Percentiles rank a stretch among this genome's conserved stretches.
phyloP scores from a whole-genome alignment of 2,329 filamentous ascomycete species.

The Cladosporium sp. region DNA sequence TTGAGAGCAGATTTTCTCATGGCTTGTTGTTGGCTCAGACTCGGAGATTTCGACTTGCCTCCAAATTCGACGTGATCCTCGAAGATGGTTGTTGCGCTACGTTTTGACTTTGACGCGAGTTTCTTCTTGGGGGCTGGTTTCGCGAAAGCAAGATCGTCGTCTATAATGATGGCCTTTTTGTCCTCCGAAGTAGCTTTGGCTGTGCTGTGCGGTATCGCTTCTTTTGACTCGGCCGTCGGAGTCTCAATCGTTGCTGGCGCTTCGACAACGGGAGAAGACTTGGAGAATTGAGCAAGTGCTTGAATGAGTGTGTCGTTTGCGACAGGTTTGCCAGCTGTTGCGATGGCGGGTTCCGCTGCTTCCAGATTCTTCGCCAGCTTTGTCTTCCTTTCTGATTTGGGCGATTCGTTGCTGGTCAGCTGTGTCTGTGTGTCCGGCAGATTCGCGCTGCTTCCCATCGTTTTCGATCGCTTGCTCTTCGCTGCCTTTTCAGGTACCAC shows the following conservation, averaged over 20 bases:
- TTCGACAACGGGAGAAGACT: slow-evolving; percentile 7
- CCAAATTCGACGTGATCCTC: slow-evolving; percentile 35
- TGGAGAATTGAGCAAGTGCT: neutral
- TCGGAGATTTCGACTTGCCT: slow-evolving; percentile 27
- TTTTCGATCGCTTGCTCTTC: slow-evolving; percentile 44
- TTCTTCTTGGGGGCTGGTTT: slow-evolving; percentile 21
- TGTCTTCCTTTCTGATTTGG: neutral
- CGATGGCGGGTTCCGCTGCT: neutral
- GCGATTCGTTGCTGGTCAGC: neutral
- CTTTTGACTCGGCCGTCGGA: neutral
- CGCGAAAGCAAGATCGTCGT: slow-evolving; percentile 20
- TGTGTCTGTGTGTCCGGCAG: neutral
- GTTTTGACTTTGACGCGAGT: slow-evolving; percentile 21
- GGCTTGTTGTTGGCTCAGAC: slow-evolving; percentile 37
- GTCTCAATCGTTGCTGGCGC: neutral
- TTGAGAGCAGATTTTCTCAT: slow-evolving; percentile 26
- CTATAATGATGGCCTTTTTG: neutral
- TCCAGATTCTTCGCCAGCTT: neutral
- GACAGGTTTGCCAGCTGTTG: neutral
- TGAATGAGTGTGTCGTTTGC: neutral
- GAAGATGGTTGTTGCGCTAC: slow-evolving; percentile 38
- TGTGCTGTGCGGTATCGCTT: neutral
- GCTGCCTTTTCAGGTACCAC: slow-evolving; percentile 42
- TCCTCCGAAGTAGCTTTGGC: neutral
- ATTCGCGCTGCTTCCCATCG: slow-evolving; percentile 7